These are phyloP conservation scores for Triadica sebifera DNA, from an alignment of 345 rosid genomes.

Conservation along the genomic window DNA sequence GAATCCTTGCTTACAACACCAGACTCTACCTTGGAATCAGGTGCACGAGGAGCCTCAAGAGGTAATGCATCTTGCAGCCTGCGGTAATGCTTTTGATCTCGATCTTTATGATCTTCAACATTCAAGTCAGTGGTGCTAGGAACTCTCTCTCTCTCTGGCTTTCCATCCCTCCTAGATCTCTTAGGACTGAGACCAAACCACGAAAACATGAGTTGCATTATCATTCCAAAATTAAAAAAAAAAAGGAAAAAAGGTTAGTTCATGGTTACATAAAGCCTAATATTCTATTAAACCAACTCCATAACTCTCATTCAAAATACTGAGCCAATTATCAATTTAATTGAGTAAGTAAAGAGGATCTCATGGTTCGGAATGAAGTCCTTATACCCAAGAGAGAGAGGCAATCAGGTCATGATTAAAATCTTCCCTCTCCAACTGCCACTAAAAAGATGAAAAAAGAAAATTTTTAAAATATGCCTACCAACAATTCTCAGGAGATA, in stretches of 20 bases:
- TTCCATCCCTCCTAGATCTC: conserved; percentile 73
- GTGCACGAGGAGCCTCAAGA: conserved; percentile 39
- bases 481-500: neutral
- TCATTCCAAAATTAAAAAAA: neutral
- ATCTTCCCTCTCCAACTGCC: neutral
- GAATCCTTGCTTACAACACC: conserved; percentile 38
- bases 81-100: conserved; percentile 42
- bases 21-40: conserved; percentile 36
- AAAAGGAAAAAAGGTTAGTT: too few species aligned
- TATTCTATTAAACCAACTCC: neutral
- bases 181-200: conserved; percentile 54
- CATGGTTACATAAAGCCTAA: too few species aligned
- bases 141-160: conserved; percentile 51
- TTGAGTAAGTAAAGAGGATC: too few species aligned
- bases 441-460: neutral
- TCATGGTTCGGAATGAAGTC: too few species aligned
- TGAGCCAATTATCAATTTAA: neutral
- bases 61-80: conserved; percentile 57
- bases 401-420: too few species aligned
- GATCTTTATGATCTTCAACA: conserved; percentile 34
- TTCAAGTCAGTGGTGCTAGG: conserved; percentile 33
- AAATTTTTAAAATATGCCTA: neutral
- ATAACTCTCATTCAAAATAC: neutral
- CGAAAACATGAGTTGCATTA: neutral
- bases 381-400: too few species aligned